Evolutionary conservation across 2,329 filamentous ascomycete species (phyloP).

Genomic region (Cladorrhinum sp.): DNA sequence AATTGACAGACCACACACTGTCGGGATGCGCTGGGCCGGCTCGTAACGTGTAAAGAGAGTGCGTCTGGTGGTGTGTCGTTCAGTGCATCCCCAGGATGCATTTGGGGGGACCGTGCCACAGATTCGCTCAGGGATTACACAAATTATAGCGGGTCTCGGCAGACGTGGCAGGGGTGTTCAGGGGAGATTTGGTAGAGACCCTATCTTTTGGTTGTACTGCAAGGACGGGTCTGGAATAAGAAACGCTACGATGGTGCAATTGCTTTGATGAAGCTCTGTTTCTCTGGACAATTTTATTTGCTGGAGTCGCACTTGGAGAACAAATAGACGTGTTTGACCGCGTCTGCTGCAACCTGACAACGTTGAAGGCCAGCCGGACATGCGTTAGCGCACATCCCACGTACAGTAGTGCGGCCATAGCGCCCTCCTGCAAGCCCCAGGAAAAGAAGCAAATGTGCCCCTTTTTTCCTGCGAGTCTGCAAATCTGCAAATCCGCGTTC

Average conservation of each 20-base stretch:
- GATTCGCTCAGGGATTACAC: constrained; percentile 1
- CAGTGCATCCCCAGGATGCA: constrained; percentile 4
- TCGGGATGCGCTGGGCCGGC: constrained; percentile 9
- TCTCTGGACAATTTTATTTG: too few species aligned
- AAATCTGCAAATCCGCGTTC: too few species aligned
- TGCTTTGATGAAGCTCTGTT: too few species aligned
- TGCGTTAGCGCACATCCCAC: background rate
- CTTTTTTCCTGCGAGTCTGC: background rate
- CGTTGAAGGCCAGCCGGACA: background rate
- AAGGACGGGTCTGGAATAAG: too few species aligned
- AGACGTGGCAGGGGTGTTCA: constrained; percentile 3
- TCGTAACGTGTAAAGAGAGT: constrained; percentile 20
- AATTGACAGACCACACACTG: background rate
- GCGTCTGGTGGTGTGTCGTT: constrained; percentile 9
- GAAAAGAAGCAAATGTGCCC: background rate
- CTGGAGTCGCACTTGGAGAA: too few species aligned
- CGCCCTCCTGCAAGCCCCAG: background rate
- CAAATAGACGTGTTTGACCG: too few species aligned
- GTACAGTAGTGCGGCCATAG: background rate
- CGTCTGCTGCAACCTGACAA: background rate
- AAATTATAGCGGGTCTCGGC: constrained; percentile 1
- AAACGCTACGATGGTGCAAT: too few species aligned
- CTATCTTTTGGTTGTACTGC: too few species aligned
- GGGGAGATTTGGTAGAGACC: background rate
- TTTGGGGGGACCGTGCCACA: constrained; percentile 4